Evolutionary conservation across 1,284 basidiomycete species (phyloP).

Genomic region (Microbotryum silenes-acaulis): DNA sequence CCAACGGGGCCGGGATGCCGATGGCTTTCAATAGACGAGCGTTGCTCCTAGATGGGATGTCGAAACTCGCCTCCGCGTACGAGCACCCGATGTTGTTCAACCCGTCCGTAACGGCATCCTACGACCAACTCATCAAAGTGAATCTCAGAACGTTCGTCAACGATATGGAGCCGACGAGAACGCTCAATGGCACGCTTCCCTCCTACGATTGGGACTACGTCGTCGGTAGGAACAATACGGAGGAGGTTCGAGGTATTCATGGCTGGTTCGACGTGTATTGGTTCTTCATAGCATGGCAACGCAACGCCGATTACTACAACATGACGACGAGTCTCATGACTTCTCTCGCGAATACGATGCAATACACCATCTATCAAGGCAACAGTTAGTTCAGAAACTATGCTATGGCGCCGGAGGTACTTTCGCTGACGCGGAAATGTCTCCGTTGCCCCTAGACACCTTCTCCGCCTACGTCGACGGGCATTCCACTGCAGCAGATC

Average conservation of each 20-base stretch:
- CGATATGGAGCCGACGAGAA: constrained; percentile 10
- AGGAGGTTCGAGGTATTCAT: constrained; percentile 15
- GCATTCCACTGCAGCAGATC: constrained; percentile 4
- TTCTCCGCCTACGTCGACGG: constrained; percentile 15
- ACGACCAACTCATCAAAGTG: constrained; percentile 9
- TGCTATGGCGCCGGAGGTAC: not conserved
- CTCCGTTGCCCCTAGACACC: not conserved
- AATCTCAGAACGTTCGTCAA: constrained; percentile 18
- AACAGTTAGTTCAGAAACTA: constrained; percentile 2
- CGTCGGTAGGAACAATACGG: constrained; percentile 1
- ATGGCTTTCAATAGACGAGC: constrained; percentile 20
- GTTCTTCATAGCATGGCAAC: constrained; percentile 9
- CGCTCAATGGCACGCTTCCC: not conserved
- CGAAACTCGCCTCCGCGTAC: constrained; percentile 20
- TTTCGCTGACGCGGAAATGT: not conserved
- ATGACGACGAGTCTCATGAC: constrained; percentile 1
- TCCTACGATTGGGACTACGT: constrained; percentile 17
- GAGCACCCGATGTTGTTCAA: constrained; percentile 12
- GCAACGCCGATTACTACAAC: constrained; percentile 7
- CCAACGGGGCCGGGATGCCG: constrained; percentile 5
- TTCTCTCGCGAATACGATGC: constrained; percentile 13
- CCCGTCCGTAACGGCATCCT: not conserved
- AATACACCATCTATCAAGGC: constrained; percentile 21
- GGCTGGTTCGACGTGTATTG: not conserved
- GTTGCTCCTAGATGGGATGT: constrained; percentile 15